Evolutionary conservation across 805 yeast genomes (phyloP).

Genomic region (Myxozyma lipomycoides): DNA sequence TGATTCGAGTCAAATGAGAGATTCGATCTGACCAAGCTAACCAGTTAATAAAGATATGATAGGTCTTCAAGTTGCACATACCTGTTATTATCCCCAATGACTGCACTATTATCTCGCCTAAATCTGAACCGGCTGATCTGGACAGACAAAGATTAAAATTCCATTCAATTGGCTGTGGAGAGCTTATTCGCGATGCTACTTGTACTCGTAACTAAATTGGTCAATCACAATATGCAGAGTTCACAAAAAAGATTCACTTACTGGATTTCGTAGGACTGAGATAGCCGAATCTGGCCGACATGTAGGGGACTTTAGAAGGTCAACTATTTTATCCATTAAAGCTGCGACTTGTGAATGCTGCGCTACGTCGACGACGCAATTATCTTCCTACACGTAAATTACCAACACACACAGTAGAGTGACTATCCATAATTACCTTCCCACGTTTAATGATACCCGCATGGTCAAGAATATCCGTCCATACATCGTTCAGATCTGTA

Average conservation of each 20-base stretch:
- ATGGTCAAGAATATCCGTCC: conserved; percentile 12
- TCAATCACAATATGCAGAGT: not conserved
- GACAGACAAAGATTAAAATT: not conserved
- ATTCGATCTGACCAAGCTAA: conserved; percentile 7
- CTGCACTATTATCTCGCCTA: too few relatives aligned
- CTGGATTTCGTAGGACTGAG: not conserved
- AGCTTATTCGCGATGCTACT: not conserved
- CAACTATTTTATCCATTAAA: conserved; percentile 3
- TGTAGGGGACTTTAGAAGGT: not conserved
- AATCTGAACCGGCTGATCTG: too few relatives aligned
- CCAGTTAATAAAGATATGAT: too few relatives aligned
- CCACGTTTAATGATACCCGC: conserved; percentile 12
- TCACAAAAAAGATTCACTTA: not conserved
- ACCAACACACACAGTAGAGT: not conserved
- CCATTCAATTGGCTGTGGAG: not conserved
- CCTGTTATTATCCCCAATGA: too few relatives aligned
- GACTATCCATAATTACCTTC: not conserved
- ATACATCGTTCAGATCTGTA: conserved; percentile 18
- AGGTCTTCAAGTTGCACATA: too few relatives aligned
- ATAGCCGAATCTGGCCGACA: not conserved
- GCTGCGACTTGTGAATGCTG: conserved; percentile 6
- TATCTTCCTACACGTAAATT: conserved; percentile 6
- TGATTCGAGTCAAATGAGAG: not conserved
- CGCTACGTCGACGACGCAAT: conserved; percentile 16
- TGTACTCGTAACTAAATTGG: conserved; percentile 2